Percentiles rank a stretch among this genome's conserved stretches.
Evolutionary conservation across 768 basidiomycete species (phyloP).

Genomic region (Guyanaporus albipodus): DNA sequence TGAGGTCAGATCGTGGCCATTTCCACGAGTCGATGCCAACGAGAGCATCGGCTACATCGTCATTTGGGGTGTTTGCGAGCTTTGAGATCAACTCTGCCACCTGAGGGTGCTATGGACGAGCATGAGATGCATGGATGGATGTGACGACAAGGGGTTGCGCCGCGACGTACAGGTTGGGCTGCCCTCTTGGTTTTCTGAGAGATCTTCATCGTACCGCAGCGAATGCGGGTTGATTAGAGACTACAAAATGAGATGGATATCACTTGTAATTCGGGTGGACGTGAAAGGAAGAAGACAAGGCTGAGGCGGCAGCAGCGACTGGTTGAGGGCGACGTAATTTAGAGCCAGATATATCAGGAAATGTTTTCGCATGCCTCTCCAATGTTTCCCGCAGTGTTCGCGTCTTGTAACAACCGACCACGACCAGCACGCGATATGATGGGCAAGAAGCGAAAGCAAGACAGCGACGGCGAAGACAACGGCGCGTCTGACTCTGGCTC

Average conservation of each 20-base stretch:
- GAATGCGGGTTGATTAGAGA: constrained; percentile 32
- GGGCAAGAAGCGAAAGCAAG: constrained; percentile 17
- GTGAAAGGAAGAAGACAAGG: constrained; percentile 14
- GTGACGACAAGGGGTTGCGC: neutral
- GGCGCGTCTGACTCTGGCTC: constrained; percentile 18
- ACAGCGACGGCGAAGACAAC: constrained; percentile 16
- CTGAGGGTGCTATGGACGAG: constrained; percentile 58
- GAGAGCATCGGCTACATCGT: constrained; percentile 68
- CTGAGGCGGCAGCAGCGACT: neutral
- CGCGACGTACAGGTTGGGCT: constrained; percentile 64
- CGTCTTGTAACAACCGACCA: too few species aligned
- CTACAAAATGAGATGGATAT: constrained; percentile 5
- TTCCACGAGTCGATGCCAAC: constrained; percentile 76
- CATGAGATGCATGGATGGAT: constrained; percentile 9
- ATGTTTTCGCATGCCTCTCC: constrained; percentile 16
- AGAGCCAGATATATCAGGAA: constrained; percentile 32
- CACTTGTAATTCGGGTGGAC: constrained; percentile 4
- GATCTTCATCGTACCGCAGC: constrained; percentile 80
- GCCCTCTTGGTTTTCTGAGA: constrained; percentile 80
- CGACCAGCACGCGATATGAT: constrained; percentile 7
- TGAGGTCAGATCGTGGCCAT: constrained; percentile 95
- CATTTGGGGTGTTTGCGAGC: constrained; percentile 60
- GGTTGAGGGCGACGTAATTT: constrained; percentile 26
- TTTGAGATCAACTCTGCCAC: constrained; percentile 77
- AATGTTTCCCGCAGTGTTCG: constrained; percentile 6